These are phyloP conservation scores for Plasmodium relictum DNA, from an alignment of 169 alveolate species.

Conservation along the genomic window DNA sequence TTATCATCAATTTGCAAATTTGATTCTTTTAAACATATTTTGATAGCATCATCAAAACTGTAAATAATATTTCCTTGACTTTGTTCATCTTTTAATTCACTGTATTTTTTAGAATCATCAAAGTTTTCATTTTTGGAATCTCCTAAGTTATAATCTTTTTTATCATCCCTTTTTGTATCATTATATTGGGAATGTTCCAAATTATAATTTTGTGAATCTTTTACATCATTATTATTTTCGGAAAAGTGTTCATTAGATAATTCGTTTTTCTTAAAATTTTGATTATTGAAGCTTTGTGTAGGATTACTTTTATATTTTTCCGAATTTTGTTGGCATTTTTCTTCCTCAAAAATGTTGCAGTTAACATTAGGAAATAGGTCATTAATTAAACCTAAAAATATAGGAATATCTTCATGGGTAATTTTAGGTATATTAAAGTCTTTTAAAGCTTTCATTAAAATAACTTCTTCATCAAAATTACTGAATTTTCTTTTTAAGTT, in stretches of 20 bases:
- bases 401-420: constrained; percentile 92
- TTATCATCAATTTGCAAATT: constrained; percentile 71
- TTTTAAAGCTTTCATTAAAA: constrained; percentile 96
- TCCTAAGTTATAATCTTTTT: neutral
- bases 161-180: neutral
- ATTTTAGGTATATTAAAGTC: constrained; percentile 97
- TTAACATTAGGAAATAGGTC: constrained; percentile 95
- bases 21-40: constrained; percentile 43
- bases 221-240: neutral
- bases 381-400: constrained; percentile 94
- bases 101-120: neutral
- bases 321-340: neutral
- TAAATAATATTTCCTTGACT: neutral
- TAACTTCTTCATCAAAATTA: constrained; percentile 93
- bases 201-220: neutral
- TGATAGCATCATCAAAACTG: constrained; percentile 62
- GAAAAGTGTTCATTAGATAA: neutral
- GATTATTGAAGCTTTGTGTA: neutral
- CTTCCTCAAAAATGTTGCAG: constrained; percentile 23
- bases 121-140: neutral
- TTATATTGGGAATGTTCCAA: neutral
- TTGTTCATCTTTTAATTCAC: neutral
- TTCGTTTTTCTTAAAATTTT: constrained; percentile 1
- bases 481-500: constrained; percentile 95
- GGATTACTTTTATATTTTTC: neutral